phyloP scores from a whole-genome alignment of 2,329 filamentous ascomycete species.

The Cercospora berteroae region DNA sequence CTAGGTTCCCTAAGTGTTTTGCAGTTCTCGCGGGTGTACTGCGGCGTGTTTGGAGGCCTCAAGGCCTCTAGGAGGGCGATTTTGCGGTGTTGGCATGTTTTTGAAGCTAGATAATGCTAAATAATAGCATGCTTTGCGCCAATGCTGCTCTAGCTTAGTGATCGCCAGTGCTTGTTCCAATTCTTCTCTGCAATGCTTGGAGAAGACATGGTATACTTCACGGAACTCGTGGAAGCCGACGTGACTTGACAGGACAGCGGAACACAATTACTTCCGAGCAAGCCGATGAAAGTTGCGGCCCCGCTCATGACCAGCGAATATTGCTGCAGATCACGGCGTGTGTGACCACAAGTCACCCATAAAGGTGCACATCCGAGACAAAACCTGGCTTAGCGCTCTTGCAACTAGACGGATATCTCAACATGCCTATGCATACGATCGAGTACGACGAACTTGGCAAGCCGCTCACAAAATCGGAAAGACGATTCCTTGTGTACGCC shows the following conservation, averaged over 20 bases:
- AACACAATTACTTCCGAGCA: background rate
- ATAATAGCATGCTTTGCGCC: background rate
- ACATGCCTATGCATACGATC: background rate
- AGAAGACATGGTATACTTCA: background rate
- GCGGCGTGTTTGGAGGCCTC: too few relatives aligned
- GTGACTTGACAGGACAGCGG: background rate
- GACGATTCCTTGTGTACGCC: background rate
- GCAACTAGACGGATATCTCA: too few relatives aligned
- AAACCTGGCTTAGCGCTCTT: background rate
- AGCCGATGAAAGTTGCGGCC: background rate
- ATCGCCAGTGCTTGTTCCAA: background rate
- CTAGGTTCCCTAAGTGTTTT: too few relatives aligned
- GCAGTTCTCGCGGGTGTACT: too few relatives aligned
- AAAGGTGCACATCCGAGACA: background rate
- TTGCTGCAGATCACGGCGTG: background rate
- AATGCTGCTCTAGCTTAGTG: background rate
- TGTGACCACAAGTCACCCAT: background rate
- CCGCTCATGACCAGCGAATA: background rate
- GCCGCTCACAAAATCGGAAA: background rate
- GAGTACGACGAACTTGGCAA: background rate
- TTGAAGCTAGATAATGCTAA: too few relatives aligned
- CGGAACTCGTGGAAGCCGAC: background rate
- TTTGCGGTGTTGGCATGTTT: too few relatives aligned
- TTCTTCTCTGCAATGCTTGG: background rate
- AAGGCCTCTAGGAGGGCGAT: too few relatives aligned